Conservation (phyloP, 441 rosid genomes). For the Eutrema salsugineum region DNA sequence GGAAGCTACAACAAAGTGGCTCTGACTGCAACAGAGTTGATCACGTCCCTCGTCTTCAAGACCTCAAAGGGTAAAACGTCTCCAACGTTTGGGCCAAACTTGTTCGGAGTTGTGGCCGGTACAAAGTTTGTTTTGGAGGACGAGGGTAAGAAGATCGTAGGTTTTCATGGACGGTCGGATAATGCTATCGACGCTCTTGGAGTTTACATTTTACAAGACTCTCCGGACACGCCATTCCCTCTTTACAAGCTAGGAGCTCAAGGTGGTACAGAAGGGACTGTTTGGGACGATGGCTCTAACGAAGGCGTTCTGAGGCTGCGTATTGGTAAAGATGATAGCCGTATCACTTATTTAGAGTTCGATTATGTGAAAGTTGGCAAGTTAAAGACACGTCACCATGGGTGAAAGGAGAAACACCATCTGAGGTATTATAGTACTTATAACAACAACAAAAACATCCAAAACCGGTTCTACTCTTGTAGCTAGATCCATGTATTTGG, state of each 20-base stretch:
- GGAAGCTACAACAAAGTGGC: slow-evolving; percentile 14
- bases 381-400: background rate
- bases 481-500: background rate
- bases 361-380: slow-evolving; percentile 16
- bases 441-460: background rate
- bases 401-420: slow-evolving; percentile 10
- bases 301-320: background rate
- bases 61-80: slow-evolving; percentile 27
- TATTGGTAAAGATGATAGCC: slow-evolving; percentile 2
- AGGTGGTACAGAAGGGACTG: slow-evolving; percentile 13
- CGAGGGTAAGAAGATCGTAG: slow-evolving; percentile 11
- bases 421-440: background rate
- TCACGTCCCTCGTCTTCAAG: slow-evolving; percentile 19
- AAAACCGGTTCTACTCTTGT: background rate
- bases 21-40: background rate
- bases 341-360: slow-evolving; percentile 17
- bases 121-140: slow-evolving; percentile 13
- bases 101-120: slow-evolving; percentile 1
- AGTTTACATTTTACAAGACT: background rate
- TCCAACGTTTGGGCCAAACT: slow-evolving; percentile 18
- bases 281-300: slow-evolving; percentile 28
- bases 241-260: slow-evolving; percentile 24
- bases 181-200: slow-evolving; percentile 26
- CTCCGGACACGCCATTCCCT: background rate
- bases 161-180: slow-evolving; percentile 23